phyloP scores from a whole-genome alignment of 2,329 filamentous ascomycete genomes.

The Penicillium sumatraense region DNA sequence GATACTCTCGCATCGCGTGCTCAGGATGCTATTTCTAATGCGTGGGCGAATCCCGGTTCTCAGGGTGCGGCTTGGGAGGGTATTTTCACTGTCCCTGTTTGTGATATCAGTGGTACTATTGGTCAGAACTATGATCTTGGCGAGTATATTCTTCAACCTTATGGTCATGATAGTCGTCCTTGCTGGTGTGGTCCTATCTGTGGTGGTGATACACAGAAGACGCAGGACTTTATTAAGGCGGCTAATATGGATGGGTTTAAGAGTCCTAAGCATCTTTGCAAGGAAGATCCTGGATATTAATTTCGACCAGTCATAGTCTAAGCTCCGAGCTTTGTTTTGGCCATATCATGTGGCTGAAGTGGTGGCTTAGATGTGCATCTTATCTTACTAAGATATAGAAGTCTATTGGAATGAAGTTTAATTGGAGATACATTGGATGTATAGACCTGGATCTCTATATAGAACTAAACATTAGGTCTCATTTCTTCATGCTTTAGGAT shows the following conservation, averaged over 20 bases:
- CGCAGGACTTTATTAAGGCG: slow-evolving; percentile 16
- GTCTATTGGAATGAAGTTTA: too few species aligned
- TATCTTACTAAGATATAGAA: too few species aligned
- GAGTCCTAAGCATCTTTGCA: slow-evolving; percentile 19
- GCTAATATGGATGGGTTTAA: slow-evolving; percentile 15
- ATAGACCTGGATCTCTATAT: too few species aligned
- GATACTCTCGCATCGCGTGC: slow-evolving; percentile 3
- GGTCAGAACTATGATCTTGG: slow-evolving; percentile 7
- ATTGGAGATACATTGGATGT: too few species aligned
- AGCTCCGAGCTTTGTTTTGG: too few species aligned
- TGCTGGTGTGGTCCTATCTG: slow-evolving; percentile 20
- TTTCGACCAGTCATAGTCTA: too few species aligned
- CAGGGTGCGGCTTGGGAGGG: slow-evolving; percentile 19
- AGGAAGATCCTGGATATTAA: slow-evolving; percentile 9
- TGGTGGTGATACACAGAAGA: slow-evolving; percentile 17
- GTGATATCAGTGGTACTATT: slow-evolving; percentile 12
- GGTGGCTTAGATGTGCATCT: too few species aligned
- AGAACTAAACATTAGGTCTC: too few species aligned
- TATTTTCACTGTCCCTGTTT: slow-evolving; percentile 15
- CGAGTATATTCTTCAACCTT: slow-evolving; percentile 17
- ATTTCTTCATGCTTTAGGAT: too few species aligned
- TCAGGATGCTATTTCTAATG: slow-evolving; percentile 8
- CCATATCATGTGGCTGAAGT: too few species aligned
- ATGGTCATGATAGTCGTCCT: slow-evolving; percentile 19
- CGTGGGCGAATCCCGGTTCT: slow-evolving; percentile 11